Evolutionary conservation across 805 yeast species (phyloP), one percentile per base, ranked within the genome.

Genomic region (Barnettozyma pratensis): DNA sequence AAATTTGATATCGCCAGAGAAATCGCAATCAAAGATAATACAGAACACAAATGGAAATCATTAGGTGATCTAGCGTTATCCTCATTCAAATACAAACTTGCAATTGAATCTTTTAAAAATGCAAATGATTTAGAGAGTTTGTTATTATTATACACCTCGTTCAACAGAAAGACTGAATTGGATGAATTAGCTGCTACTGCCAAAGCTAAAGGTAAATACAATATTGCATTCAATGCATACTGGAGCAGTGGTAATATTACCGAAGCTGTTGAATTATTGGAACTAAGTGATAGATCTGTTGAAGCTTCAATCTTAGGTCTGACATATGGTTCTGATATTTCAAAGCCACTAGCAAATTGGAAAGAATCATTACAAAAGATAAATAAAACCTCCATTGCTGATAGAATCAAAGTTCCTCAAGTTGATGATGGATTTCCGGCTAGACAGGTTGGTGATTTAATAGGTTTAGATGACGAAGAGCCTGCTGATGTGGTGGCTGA

Each of bases 171-270:
- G 57, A 69, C 67, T 8, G 85, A 80, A 37, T 76, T 94, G 53
- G 64, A 70, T 25, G 70, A 72, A 47, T 74, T 92, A 37, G 96
- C 94, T 6, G 72, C 73, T 47, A 68, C 70, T 42, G 91, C 96
- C 43, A 81, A 77, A 57, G 70, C 65, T n/a, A 75, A 72, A 41
- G 97, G 97, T 43, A 85, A 85, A 64, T 87, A 81, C 68, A 94
- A 94, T 66, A 73, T 91, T 49, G 96, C 98, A 28, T 94, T 90
- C 73, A 89, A 87, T 63, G 85, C 96, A 10, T 81, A 82, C 65
- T 94, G 98, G 98, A 72, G 82, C 47, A 78, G 84, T 32, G 92
- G 96, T 37, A 86, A 89, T 62, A 72, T 80, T 37, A 68, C 71
- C 14, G 72, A 75, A 39, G 85, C 91, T 55, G 74, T 83, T 47